Conservation (phyloP, 2,329 filamentous ascomycete genomes). For the Rugonectria rugulosa region DNA sequence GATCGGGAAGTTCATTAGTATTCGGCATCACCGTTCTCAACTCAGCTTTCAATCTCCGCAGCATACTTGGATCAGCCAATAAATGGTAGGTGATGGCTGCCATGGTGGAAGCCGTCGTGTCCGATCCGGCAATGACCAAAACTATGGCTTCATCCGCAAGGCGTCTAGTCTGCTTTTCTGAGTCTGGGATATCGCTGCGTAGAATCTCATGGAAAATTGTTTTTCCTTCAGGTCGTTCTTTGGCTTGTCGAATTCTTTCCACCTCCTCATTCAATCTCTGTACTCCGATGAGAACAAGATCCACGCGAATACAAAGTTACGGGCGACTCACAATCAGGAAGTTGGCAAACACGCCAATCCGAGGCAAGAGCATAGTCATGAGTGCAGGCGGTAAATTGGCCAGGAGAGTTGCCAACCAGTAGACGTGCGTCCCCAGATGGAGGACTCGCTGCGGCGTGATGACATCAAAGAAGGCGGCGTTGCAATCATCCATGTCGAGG, state of each 20-base stretch:
- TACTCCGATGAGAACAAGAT: background rate
- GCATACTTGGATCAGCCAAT: constrained; percentile 41
- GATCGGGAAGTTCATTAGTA: constrained; percentile 21
- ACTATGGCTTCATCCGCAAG: constrained; percentile 45
- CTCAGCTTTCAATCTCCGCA: constrained; percentile 44
- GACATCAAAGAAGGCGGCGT: constrained; percentile 37
- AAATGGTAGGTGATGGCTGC: constrained; percentile 46
- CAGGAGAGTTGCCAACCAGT: constrained; percentile 31
- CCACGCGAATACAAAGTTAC: rapidly evolving
- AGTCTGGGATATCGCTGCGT: constrained; percentile 37
- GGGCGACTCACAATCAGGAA: constrained; percentile 16
- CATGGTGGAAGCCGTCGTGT: constrained; percentile 47
- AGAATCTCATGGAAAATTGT: constrained; percentile 46
- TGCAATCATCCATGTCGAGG: constrained; percentile 41
- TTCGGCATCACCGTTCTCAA: constrained; percentile 32
- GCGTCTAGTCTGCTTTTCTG: constrained; percentile 43
- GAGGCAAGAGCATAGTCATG: constrained; percentile 28
- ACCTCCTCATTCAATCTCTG: constrained; percentile 20
- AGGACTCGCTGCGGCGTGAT: constrained; percentile 21
- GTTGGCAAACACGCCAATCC: constrained; percentile 5
- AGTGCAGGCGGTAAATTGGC: constrained; percentile 29
- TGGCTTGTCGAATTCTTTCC: constrained; percentile 14
- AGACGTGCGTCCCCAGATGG: constrained; percentile 33
- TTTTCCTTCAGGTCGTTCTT: constrained; percentile 18
- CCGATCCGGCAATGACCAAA: constrained; percentile 46